Percentiles rank a stretch among this genome's conserved stretches.
Conservation (phyloP, 176 grass and related monocot species). For the Chrysopogon serrulatus region DNA sequence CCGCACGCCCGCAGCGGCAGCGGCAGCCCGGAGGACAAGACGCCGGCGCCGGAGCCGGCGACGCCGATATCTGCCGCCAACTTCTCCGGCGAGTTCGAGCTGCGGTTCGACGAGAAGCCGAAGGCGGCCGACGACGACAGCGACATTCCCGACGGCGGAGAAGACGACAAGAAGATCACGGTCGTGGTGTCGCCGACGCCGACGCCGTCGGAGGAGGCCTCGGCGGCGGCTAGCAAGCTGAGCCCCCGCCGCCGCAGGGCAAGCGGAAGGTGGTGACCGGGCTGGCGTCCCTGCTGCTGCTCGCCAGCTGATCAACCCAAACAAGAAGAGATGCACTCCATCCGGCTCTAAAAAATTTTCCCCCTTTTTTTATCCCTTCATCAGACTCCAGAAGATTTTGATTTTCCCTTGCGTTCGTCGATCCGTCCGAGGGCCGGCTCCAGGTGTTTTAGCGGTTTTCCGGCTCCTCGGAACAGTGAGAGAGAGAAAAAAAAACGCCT, state of each 20-base stretch:
- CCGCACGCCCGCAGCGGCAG: conserved; percentile 1
- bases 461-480: conserved; percentile 19
- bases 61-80: conserved; percentile 4
- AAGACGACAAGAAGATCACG: conserved; percentile 1
- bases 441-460: conserved; percentile 37
- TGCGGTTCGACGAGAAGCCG: background rate
- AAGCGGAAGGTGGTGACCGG: conserved; percentile 41
- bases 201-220: background rate
- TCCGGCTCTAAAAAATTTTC: background rate
- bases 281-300: conserved; percentile 40
- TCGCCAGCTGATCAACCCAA: background rate
- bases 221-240: background rate
- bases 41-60: background rate
- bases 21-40: background rate
- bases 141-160: too few species aligned
- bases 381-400: background rate
- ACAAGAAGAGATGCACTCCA: background rate
- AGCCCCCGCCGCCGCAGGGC: background rate
- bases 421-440: conserved; percentile 26
- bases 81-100: conserved; percentile 47
- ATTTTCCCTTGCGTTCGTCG: background rate
- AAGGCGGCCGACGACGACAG: too few species aligned
- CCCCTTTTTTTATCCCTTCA: too few species aligned
- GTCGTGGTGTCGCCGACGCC: conserved; percentile 27
- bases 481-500: background rate